phyloP scores from a whole-genome alignment of 768 basidiomycete species.

The Trametes cubensis region DNA sequence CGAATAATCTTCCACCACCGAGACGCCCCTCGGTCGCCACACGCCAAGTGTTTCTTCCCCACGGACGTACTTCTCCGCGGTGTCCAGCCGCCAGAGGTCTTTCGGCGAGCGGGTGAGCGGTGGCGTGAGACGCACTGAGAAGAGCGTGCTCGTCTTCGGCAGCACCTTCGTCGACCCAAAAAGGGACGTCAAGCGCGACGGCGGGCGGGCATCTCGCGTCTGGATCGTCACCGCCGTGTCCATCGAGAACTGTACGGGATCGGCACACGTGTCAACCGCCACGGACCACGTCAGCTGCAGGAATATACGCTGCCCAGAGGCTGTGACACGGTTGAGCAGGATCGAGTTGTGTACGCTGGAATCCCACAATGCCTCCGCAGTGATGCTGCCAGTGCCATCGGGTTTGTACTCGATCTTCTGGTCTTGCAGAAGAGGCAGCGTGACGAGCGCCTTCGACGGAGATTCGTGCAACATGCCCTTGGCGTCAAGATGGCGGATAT shows the following conservation, averaged over 20 bases:
- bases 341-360: slow-evolving; percentile 87
- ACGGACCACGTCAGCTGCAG: slow-evolving; percentile 78
- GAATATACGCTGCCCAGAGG: slow-evolving; percentile 74
- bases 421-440: slow-evolving; percentile 73
- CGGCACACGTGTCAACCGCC: slow-evolving; percentile 79
- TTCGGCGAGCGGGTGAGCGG: slow-evolving; percentile 83
- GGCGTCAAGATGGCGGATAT: slow-evolving; percentile 81
- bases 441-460: slow-evolving; percentile 67
- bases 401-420: slow-evolving; percentile 75
- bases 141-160: slow-evolving; percentile 80
- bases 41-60: slow-evolving; percentile 83
- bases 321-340: slow-evolving; percentile 84
- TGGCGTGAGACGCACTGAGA: slow-evolving; percentile 78
- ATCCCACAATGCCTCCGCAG: slow-evolving; percentile 85
- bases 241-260: slow-evolving; percentile 87
- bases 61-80: slow-evolving; percentile 90
- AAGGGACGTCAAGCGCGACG: slow-evolving; percentile 74
- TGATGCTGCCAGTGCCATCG: slow-evolving; percentile 78
- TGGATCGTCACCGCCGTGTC: slow-evolving; percentile 86
- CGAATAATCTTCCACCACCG: slow-evolving; percentile 84
- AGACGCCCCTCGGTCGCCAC: slow-evolving; percentile 90
- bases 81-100: slow-evolving; percentile 95
- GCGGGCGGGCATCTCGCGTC: slow-evolving; percentile 82
- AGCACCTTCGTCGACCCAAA: slow-evolving; percentile 79
- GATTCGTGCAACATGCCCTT: slow-evolving; percentile 84